A percentile compares a stretch with the other conserved stretches of the same genome.
Conservation (phyloP, 345 rosid species). For the Boechera stricta region DNA sequence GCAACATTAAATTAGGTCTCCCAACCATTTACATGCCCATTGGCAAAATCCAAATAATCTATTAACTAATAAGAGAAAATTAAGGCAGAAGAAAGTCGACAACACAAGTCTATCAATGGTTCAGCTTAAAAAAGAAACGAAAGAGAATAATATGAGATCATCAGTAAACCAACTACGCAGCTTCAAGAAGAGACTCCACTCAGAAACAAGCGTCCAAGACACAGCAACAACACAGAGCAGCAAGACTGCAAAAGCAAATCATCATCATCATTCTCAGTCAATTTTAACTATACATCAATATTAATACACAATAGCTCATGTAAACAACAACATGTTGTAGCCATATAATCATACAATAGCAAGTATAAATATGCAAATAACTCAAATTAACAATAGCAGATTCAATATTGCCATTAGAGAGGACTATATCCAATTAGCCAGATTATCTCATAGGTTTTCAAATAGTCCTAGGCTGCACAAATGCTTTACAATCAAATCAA, state of each 20-base stretch:
- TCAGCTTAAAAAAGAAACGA: background rate
- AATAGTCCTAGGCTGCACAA: background rate
- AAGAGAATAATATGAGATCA: constrained; percentile 11
- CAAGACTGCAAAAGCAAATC: constrained; percentile 19
- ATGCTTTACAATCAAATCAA: background rate
- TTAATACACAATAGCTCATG: no score
- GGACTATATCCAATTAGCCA: no score
- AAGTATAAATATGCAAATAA: no score
- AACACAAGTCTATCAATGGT: background rate
- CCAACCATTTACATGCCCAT: constrained; percentile 5
- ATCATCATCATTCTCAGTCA: background rate
- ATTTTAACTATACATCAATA: no score
- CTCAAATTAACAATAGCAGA: no score
- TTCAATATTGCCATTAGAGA: no score
- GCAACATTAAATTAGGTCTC: background rate
- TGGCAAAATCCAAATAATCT: background rate
- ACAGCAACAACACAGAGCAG: constrained; percentile 33
- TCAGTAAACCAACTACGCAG: background rate
- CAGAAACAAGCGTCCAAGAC: constrained; percentile 29
- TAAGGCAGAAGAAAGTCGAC: background rate
- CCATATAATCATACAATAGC: no score
- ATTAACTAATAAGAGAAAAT: background rate
- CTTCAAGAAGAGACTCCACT: constrained; percentile 6
- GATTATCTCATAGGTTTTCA: no score
- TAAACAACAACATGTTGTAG: no score